Evolutionary conservation across 164 flowering plant genomes (phyloP).

Genomic region (Magnolia sinica): DNA sequence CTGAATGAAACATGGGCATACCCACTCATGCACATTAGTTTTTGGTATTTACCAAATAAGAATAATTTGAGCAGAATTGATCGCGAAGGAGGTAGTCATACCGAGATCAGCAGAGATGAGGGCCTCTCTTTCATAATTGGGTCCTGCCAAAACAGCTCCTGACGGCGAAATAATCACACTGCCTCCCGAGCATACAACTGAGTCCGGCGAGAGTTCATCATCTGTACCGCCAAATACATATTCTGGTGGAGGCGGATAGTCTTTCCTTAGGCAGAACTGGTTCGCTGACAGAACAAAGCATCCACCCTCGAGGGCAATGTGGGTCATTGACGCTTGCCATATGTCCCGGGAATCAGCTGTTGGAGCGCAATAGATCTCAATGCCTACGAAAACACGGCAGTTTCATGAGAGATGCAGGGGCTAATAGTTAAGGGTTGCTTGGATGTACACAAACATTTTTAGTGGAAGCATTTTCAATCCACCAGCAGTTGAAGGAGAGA

Average conservation of each 20-base stretch:
- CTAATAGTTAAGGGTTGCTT: too few species aligned
- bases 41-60: too few species aligned
- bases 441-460: too few species aligned
- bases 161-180: constrained; percentile 78
- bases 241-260: constrained; percentile 83
- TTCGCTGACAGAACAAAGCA: constrained; percentile 89
- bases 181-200: constrained; percentile 84
- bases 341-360: constrained; percentile 78
- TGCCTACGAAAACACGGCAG: constrained; percentile 36
- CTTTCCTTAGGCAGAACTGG: constrained; percentile 82
- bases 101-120: constrained; percentile 55
- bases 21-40: too few species aligned
- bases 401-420: too few species aligned
- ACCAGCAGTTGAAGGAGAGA: too few species aligned
- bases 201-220: constrained; percentile 62
- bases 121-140: constrained; percentile 66
- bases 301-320: constrained; percentile 90
- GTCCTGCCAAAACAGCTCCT: constrained; percentile 65
- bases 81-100: background rate
- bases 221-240: constrained; percentile 51
- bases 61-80: too few species aligned
- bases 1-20: too few species aligned
- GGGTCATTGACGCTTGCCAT: constrained; percentile 89
- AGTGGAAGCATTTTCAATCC: too few species aligned
- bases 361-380: constrained; percentile 97